Evolutionary conservation across 1,284 basidiomycete genomes (phyloP), one percentile per base, ranked within the genome.

Genomic region (Puccinia brachypodii): DNA sequence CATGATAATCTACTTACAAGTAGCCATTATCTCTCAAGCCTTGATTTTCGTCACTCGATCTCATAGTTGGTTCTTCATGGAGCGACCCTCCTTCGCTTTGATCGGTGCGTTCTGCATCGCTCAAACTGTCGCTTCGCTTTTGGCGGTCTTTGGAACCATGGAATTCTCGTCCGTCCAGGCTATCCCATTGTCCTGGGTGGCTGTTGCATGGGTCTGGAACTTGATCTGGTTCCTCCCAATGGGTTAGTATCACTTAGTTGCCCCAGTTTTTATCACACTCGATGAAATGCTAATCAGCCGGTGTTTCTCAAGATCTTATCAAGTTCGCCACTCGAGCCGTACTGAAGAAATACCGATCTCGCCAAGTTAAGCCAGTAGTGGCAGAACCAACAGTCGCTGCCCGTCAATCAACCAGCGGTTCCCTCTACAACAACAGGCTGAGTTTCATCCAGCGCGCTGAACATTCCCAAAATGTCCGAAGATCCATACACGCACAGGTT

Each of bases 401-500:
- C 72, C 91, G 92, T 84, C 95, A 47, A 13, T 94, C 95, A 85
- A 93, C 91, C 50, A 92, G 92, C 25, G 94, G 92, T 72, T 94
- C 93, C 64, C 88, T 97, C 86, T 98, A 98, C 91, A 92, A 91
- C 81, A 95, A 95, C 88, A 94, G 94, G 90, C 92, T 93, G 74
- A 91, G 90, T 83, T 96, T 96, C 90, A 92, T 96, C 87, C 91
- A 91, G 85, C 92, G 94, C 78, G 93, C 93, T 74, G 62, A 78
- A 58, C 62, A 66, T 25, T 69, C 76, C 13, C 50, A 66, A 36
- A 11, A 58, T 1, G 47, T 56, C 68, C 77, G 77, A n/a, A 8
- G 56, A 22, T 60, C 68, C 3, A 14, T 71, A 9, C 69, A 47
- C 58, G 77, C 68, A 40, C 47, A 73, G 40, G 68, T 80, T 25